Percentiles rank a stretch among this genome's conserved stretches.
Conservation (phyloP, 768 basidiomycete genomes). For the Stropharia rugosoannulata region DNA sequence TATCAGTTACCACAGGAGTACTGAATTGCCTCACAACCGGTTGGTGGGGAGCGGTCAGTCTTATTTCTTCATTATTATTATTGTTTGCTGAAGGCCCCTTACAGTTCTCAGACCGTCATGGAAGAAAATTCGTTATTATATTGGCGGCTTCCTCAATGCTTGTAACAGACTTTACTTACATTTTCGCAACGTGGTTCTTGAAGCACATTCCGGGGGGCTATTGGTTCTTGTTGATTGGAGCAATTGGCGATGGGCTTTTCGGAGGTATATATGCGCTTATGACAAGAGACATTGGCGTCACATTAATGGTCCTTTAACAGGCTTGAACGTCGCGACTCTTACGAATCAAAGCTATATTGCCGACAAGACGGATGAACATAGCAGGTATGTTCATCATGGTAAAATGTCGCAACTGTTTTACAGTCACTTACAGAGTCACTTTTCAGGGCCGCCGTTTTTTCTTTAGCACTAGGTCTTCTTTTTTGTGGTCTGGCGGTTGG, state of each 20-base stretch:
- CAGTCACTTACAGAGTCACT: background rate
- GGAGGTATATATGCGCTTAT: conserved; percentile 51
- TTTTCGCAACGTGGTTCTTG: conserved; percentile 59
- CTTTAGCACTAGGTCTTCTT: conserved; percentile 60
- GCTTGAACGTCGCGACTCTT: conserved; percentile 45
- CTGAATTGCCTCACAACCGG: conserved; percentile 75
- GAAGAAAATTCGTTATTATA: conserved; percentile 64
- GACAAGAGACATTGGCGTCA: background rate
- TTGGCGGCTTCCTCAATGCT: conserved; percentile 57
- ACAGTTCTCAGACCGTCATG: conserved; percentile 73
- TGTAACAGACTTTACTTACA: conserved; percentile 58
- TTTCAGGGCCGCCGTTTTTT: conserved; percentile 61
- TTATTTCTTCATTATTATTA: background rate
- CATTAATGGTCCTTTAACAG: conserved; percentile 26
- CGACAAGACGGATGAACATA: conserved; percentile 54
- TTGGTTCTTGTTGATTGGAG: conserved; percentile 70
- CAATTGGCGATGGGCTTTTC: conserved; percentile 61
- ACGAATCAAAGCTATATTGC: conserved; percentile 64
- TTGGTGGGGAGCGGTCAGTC: conserved; percentile 79
- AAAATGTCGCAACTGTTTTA: background rate
- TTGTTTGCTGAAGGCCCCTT: background rate
- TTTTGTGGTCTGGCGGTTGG: conserved; percentile 74
- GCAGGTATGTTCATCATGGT: conserved; percentile 38
- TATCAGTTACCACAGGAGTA: conserved; percentile 62
- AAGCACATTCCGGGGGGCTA: conserved; percentile 72